These are phyloP conservation scores for Gracilaria caudata DNA, from an alignment of 23 red algal genomes.

Conservation along the genomic window DNA sequence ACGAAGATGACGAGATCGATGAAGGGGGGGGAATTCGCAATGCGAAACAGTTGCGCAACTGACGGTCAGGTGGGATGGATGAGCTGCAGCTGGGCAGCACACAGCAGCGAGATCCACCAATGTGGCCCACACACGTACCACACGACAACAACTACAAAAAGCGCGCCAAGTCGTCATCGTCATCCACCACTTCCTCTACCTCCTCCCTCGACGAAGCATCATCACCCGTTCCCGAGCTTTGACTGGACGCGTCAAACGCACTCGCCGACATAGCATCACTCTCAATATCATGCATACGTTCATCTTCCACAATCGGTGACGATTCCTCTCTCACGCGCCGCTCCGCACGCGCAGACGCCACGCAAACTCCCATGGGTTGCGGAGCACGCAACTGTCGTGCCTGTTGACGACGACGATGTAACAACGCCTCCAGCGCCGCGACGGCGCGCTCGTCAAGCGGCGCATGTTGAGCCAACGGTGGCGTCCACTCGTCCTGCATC, in stretches of 20 bases:
- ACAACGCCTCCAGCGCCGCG: slow-evolving; percentile 14
- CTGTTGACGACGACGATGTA: slow-evolving; percentile 29
- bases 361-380: slow-evolving; percentile 8
- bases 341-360: not conserved
- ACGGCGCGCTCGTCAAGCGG: not conserved
- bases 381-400: slow-evolving; percentile 2
- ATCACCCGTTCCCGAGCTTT: not conserved
- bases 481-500: slow-evolving; percentile 4
- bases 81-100: not conserved
- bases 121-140: slow-evolving; percentile 17
- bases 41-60: not conserved
- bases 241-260: slow-evolving; percentile 2
- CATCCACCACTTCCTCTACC: slow-evolving; percentile 41
- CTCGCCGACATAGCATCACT: slow-evolving; percentile 17
- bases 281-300: not conserved
- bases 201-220: not conserved
- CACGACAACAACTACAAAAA: slow-evolving; percentile 19
- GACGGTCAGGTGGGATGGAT: not conserved
- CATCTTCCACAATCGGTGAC: not conserved
- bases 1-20: no score
- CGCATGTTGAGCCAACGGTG: not conserved
- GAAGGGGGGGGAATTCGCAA: not conserved
- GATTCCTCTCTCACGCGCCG: no score
- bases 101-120: slow-evolving; percentile 34
- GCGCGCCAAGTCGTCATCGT: slow-evolving; percentile 54